A percentile compares a stretch with the other conserved stretches of the same genome.
Evolutionary conservation across 1,284 basidiomycete species (phyloP).

Genomic region (Apiotrichum veenhuisii): DNA sequence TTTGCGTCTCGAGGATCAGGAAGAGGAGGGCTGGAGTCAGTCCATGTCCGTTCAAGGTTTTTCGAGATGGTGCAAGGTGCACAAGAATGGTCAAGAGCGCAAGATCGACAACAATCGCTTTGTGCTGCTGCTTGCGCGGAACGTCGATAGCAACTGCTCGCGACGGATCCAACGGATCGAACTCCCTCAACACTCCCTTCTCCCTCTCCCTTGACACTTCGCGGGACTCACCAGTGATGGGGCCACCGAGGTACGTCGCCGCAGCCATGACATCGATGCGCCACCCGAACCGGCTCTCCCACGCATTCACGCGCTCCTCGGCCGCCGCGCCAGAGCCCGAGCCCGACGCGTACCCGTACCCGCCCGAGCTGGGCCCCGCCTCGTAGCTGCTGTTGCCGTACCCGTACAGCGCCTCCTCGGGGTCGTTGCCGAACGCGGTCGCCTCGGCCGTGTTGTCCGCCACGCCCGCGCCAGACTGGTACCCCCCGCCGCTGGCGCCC

Average conservation of each 20-base stretch:
- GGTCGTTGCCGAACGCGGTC: constrained; percentile 42
- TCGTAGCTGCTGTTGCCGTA: constrained; percentile 36
- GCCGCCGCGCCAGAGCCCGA: constrained; percentile 44
- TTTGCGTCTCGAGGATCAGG: constrained; percentile 71
- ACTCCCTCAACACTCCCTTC: too few species aligned
- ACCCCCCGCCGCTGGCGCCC: constrained; percentile 30
- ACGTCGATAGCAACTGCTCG: too few species aligned
- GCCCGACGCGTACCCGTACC: background rate
- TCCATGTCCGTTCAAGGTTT: background rate
- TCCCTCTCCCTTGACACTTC: too few species aligned
- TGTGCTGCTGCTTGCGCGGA: too few species aligned
- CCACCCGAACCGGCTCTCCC: constrained; percentile 68
- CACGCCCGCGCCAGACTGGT: constrained; percentile 61
- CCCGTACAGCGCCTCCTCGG: constrained; percentile 27
- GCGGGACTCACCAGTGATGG: constrained; percentile 62
- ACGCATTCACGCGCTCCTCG: constrained; percentile 58
- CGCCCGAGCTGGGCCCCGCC: constrained; percentile 21
- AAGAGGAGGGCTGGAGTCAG: constrained; percentile 58
- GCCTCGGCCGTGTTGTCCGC: constrained; percentile 41
- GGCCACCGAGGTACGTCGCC: constrained; percentile 66
- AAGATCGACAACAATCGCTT: too few species aligned
- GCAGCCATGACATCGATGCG: constrained; percentile 68
- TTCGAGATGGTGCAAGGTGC: too few species aligned
- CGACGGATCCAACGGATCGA: too few species aligned
- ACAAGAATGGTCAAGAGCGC: too few species aligned